Evolutionary conservation across 2,329 filamentous ascomycete genomes (phyloP).

Genomic region (Cryphonectria parasitica): DNA sequence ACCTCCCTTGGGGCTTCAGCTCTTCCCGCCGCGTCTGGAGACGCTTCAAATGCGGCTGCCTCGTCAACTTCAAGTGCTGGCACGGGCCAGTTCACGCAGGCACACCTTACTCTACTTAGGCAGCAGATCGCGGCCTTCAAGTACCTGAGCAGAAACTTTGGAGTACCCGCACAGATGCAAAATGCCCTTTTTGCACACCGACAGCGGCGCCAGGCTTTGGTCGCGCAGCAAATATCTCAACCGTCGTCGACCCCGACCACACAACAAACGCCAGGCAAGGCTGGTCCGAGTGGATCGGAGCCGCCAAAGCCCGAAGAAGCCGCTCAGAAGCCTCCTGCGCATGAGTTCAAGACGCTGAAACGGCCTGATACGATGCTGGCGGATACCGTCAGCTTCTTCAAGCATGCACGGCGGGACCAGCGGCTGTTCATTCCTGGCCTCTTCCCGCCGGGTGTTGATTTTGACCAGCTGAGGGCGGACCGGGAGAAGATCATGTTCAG

Average conservation of each 20-base stretch:
- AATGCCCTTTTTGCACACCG: constrained; percentile 80
- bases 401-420: constrained; percentile 76
- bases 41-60: constrained; percentile 40
- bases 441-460: constrained; percentile 85
- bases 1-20: constrained; percentile 45
- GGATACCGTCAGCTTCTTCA: constrained; percentile 73
- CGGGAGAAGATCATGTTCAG: constrained; percentile 89
- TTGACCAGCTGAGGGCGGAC: constrained; percentile 83
- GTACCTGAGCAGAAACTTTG: constrained; percentile 82
- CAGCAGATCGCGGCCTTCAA: constrained; percentile 93
- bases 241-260: constrained; percentile 39
- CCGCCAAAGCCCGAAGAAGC: constrained; percentile 41
- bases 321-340: constrained; percentile 44
- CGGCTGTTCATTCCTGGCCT: constrained; percentile 83
- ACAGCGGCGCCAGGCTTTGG: constrained; percentile 64
- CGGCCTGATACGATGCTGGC: constrained; percentile 64
- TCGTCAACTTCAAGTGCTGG: constrained; percentile 35
- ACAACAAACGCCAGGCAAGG: constrained; percentile 44
- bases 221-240: constrained; percentile 51
- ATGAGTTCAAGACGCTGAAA: constrained; percentile 73
- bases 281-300: constrained; percentile 42
- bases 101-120: constrained; percentile 78
- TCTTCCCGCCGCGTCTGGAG: constrained; percentile 42
- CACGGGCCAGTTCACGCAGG: constrained; percentile 68
- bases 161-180: constrained; percentile 78